Base-by-base conservation (phyloP, 2,329 filamentous ascomycete species). In the Claviceps purpurea region DNA sequence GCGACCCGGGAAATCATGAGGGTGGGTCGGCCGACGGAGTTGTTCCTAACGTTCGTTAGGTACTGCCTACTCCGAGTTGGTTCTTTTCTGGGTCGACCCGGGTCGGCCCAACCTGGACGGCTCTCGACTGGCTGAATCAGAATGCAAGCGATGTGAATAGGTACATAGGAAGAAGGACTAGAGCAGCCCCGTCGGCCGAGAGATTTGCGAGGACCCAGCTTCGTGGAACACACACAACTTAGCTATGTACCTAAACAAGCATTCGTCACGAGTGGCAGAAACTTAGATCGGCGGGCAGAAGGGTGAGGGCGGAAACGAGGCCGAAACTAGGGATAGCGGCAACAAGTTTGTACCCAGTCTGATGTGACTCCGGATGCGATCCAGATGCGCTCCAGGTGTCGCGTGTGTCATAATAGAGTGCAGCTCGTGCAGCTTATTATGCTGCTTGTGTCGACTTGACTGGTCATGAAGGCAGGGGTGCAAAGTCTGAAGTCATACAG, bases 11-110 rank as follows among this genome's bases (percentile, higher is more conserved):
- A 42, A 18, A 30, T 34, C 39, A 34, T 20, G 40, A 50, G 20
- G 42, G 49, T 50, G 49, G 49, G 49, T 50, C 49, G 42, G 49
- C 49, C 49, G 42, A 50, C 34, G 34, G 42, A 46, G 41, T 50
- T 30, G 49, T 44, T 18, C 18, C 18, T 18, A 18, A 1, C 18
- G 18, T 18, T 38, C 26, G 44, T 46, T 37, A 37, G 24, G 30
- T 34, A 11, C 30, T 10, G 26, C 26, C 26, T 34, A 11, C 30
- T 34, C 30, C 10, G 30, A 34, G 44, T 20, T 34, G 26, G 26
- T 5, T 8, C n/a, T 37, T 11, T 46, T n/a, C n/a, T 37, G 44
- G 42, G 42, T 44, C 42, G 42, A 44, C 20, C 42, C 42, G 42
- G 42, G 13, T 44, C 42, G 42, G 14, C 42, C 20, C 42, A 44